These are phyloP conservation scores for Cicer arietinum DNA, from an alignment of 306 rosid species.

Conservation along the genomic window DNA sequence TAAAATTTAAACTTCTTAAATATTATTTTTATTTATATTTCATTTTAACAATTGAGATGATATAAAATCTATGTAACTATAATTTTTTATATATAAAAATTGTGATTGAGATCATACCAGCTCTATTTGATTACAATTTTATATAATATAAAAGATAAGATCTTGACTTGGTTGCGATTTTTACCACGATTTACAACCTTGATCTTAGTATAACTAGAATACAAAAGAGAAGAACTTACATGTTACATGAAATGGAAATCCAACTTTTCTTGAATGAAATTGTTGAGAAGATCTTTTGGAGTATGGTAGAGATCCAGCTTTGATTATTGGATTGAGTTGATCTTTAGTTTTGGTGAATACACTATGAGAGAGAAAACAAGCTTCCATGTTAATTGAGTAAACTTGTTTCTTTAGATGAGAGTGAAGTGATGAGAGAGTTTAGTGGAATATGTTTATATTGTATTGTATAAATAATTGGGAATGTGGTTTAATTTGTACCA, in stretches of 20 bases:
- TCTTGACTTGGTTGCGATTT: neutral
- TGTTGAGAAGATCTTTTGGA: slow-evolving; percentile 46
- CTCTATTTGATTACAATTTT: neutral
- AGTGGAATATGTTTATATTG: slow-evolving; percentile 21
- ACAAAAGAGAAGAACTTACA: slow-evolving; percentile 56
- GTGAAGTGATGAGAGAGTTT: slow-evolving; percentile 15
- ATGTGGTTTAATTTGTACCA: slow-evolving; percentile 55
- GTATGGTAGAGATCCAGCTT: slow-evolving; percentile 30
- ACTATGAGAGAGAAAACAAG: slow-evolving; percentile 67
- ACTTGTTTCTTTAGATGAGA: slow-evolving; percentile 35
- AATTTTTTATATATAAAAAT: neutral
- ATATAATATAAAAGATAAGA: neutral
- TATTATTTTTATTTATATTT: too few species aligned
- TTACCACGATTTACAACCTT: neutral
- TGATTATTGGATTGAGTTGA: slow-evolving; percentile 44
- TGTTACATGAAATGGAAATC: slow-evolving; percentile 45
- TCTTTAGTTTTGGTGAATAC: slow-evolving; percentile 58
- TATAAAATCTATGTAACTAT: neutral
- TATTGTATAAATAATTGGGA: slow-evolving; percentile 43
- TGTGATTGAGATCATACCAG: neutral
- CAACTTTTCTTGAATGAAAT: slow-evolving; percentile 48
- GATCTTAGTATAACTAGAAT: neutral
- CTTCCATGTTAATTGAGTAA: slow-evolving; percentile 61
- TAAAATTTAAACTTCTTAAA: too few species aligned
- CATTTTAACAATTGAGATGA: neutral